Evolutionary conservation across 768 basidiomycete genomes (phyloP).

Genomic region (Rhizopogon roseolus): DNA sequence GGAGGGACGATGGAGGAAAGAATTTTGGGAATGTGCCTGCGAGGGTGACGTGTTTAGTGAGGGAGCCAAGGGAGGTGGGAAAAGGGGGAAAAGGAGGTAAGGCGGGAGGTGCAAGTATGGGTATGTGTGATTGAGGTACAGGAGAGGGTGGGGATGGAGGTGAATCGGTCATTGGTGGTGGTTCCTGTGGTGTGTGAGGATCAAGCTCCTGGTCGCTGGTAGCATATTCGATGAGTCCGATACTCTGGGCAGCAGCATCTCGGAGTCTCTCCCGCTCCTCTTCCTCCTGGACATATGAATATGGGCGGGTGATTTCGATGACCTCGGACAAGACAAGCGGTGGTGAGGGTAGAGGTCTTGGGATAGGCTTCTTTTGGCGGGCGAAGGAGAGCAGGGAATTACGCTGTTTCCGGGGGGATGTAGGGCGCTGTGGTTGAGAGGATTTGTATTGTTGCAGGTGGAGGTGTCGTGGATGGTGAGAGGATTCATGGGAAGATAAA

Average conservation of each 20-base stretch:
- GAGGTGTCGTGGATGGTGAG: neutral
- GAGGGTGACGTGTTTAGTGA: constrained; percentile 49
- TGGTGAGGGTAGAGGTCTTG: constrained; percentile 23
- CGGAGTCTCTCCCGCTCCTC: constrained; percentile 74
- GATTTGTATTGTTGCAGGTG: neutral
- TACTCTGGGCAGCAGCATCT: constrained; percentile 70
- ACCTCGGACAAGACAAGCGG: constrained; percentile 55
- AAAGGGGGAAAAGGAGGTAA: constrained; percentile 43
- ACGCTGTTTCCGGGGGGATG: constrained; percentile 29
- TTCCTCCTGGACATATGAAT: constrained; percentile 48
- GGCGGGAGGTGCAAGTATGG: constrained; percentile 11
- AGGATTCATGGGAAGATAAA: constrained; percentile 6
- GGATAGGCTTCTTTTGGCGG: constrained; percentile 32
- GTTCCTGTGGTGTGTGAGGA: constrained; percentile 27
- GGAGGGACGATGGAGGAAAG: constrained; percentile 60
- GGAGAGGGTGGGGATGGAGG: constrained; percentile 12
- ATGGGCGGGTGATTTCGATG: constrained; percentile 61
- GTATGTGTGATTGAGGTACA: constrained; percentile 16
- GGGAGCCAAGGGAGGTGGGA: constrained; percentile 50
- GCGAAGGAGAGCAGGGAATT: constrained; percentile 41
- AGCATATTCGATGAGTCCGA: constrained; percentile 42
- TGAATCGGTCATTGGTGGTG: constrained; percentile 10
- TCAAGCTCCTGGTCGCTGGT: constrained; percentile 32
- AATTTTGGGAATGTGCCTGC: constrained; percentile 61
- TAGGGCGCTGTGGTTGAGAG: neutral